Evolutionary conservation across 2,329 filamentous ascomycete genomes (phyloP).

Genomic region (Ceratocystis diversiconidia): DNA sequence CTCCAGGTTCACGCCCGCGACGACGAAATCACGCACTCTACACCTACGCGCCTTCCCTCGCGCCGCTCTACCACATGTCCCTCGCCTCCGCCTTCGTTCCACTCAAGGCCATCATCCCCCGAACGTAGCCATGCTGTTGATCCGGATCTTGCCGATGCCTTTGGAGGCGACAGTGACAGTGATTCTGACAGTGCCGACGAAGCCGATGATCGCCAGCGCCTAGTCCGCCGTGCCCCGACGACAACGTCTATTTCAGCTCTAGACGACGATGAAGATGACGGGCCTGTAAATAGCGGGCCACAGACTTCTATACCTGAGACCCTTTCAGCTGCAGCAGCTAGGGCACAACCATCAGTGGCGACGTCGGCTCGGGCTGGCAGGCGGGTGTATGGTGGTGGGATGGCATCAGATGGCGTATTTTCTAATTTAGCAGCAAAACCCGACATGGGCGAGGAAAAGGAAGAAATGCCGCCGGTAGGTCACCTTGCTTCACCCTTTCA

Average conservation of each 20-base stretch:
- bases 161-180: conserved; percentile 67
- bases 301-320: conserved; percentile 17
- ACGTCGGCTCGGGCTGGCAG: neutral
- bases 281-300: conserved; percentile 18
- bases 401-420: conserved; percentile 88
- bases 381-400: conserved; percentile 52
- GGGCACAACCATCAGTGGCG: neutral
- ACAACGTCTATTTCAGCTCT: conserved; percentile 16
- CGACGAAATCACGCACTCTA: conserved; percentile 29
- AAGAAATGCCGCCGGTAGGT: conserved; percentile 84
- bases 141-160: conserved; percentile 78
- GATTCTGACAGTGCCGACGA: conserved; percentile 40
- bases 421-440: conserved; percentile 89
- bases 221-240: conserved; percentile 48
- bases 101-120: conserved; percentile 57
- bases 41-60: conserved; percentile 27
- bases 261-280: conserved; percentile 14
- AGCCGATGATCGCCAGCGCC: conserved; percentile 66
- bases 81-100: conserved; percentile 72
- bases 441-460: conserved; percentile 56
- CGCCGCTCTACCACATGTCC: conserved; percentile 33
- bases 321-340: neutral
- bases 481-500: neutral
- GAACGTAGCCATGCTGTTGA: conserved; percentile 42
- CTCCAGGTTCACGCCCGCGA: conserved; percentile 44